Conservation (phyloP, 352 stramenopile genomes). For the Phytophthora vignae region DNA sequence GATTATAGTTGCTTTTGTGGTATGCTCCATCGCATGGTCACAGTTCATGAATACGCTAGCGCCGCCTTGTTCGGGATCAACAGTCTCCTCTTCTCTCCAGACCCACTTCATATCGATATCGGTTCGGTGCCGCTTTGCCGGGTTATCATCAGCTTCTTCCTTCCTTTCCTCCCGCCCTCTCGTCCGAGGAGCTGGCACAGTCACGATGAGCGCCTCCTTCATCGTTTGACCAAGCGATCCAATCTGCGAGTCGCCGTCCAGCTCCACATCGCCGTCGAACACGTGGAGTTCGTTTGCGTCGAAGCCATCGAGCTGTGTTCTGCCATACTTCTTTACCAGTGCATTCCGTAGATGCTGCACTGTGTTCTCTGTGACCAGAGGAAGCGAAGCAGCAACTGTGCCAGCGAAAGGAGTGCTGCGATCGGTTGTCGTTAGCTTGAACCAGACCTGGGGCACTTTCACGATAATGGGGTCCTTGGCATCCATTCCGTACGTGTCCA, state of each 20-base stretch:
- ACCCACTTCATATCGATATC: background rate
- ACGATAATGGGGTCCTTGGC: background rate
- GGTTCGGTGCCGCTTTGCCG: background rate
- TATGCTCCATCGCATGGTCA: slow-evolving; percentile 2
- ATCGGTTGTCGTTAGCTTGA: background rate
- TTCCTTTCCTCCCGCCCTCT: background rate
- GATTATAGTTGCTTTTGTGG: slow-evolving; percentile 15
- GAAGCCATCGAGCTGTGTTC: background rate
- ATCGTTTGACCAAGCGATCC: background rate
- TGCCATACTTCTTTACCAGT: background rate
- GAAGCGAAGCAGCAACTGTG: background rate
- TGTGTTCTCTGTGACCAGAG: background rate
- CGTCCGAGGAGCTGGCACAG: background rate
- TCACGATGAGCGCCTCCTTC: background rate
- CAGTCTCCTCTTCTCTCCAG: background rate
- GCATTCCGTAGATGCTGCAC: background rate
- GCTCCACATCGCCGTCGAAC: background rate
- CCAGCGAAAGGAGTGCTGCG: background rate
- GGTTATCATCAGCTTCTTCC: background rate
- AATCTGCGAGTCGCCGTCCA: background rate
- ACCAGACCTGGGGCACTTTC: background rate
- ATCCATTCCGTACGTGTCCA: background rate
- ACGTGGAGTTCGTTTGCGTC: background rate
- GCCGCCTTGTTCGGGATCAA: background rate
- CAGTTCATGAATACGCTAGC: slow-evolving; percentile 9